phyloP scores from a whole-genome alignment of 2,329 filamentous ascomycete genomes.

The Ascochyta koolunga region DNA sequence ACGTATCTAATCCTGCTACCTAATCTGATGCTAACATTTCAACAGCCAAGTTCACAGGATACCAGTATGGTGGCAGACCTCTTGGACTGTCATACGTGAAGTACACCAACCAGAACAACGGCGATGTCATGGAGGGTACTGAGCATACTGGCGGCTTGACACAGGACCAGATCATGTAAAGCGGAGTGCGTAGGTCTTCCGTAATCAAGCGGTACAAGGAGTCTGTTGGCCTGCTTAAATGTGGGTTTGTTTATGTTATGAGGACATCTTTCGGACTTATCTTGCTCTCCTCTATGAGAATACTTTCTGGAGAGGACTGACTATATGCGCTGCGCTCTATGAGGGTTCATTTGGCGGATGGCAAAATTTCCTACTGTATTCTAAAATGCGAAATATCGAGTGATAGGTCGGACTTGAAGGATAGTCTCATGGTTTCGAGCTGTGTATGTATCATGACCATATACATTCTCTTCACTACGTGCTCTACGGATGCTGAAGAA shows the following conservation, averaged over 20 bases:
- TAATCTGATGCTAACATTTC: slow-evolving; percentile 31
- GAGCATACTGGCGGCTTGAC: slow-evolving; percentile 73
- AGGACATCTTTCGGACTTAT: slow-evolving; percentile 22
- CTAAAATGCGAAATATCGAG: slow-evolving; percentile 37
- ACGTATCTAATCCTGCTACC: slow-evolving; percentile 35
- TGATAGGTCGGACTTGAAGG: slow-evolving; percentile 9
- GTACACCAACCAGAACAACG: slow-evolving; percentile 73
- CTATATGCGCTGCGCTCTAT: slow-evolving; percentile 21
- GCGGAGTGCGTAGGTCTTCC: slow-evolving; percentile 1
- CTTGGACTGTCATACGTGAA: slow-evolving; percentile 93
- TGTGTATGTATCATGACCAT: background rate
- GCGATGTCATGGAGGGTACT: slow-evolving; percentile 80
- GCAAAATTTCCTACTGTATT: slow-evolving; percentile 45
- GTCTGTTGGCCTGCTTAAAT: slow-evolving; percentile 7
- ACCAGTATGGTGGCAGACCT: slow-evolving; percentile 94
- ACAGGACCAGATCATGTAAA: slow-evolving; percentile 98
- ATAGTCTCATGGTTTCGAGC: background rate
- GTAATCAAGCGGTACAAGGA: background rate
- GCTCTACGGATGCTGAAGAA: slow-evolving; percentile 30
- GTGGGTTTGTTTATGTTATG: slow-evolving; percentile 19
- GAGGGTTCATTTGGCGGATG: slow-evolving; percentile 20
- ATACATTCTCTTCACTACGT: background rate
- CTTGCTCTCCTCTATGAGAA: slow-evolving; percentile 25
- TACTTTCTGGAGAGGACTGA: slow-evolving; percentile 21
- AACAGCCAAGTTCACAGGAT: slow-evolving; percentile 90